A percentile compares a stretch with the other conserved stretches of the same genome.
phyloP scores from a whole-genome alignment of 495 filamentous ascomycete genomes.

The Articulospora tetracladia region DNA sequence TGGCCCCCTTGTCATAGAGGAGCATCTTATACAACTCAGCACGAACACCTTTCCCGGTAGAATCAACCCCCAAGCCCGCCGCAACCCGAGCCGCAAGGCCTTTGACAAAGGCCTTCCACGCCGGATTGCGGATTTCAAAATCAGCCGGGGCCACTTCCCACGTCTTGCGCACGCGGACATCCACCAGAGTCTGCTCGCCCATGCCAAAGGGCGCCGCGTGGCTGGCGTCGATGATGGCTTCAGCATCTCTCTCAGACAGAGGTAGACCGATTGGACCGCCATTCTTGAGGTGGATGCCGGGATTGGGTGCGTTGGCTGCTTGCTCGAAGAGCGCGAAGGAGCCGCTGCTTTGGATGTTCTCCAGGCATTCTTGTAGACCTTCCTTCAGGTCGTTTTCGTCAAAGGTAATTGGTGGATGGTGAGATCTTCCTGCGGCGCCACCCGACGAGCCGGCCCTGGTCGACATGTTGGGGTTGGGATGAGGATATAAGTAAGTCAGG shows the following conservation, averaged over 20 bases:
- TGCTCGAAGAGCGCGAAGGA: conserved; percentile 9
- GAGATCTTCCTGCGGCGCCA: too few species aligned
- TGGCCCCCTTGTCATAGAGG: conserved; percentile 50
- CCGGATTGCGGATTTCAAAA: conserved; percentile 36
- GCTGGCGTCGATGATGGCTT: conserved; percentile 34
- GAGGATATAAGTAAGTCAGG: too few species aligned
- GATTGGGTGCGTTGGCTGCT: conserved; percentile 24
- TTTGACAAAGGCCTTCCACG: conserved; percentile 30
- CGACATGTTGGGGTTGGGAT: too few species aligned
- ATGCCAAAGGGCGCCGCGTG: conserved; percentile 44
- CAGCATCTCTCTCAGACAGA: conserved; percentile 36
- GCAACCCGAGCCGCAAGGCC: conserved; percentile 20
- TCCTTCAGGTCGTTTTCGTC: not conserved
- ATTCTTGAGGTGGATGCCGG: conserved; percentile 37
- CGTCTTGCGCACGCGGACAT: conserved; percentile 43
- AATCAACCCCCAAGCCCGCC: conserved; percentile 30
- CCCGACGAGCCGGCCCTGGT: too few species aligned
- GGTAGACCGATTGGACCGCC: conserved; percentile 39
- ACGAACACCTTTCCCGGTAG: conserved; percentile 21
- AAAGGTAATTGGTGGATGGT: too few species aligned
- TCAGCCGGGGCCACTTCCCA: conserved; percentile 45
- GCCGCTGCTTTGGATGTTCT: not conserved
- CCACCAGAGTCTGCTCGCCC: conserved; percentile 40
- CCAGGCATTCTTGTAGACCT: not conserved
- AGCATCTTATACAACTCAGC: conserved; percentile 53